Base-by-base conservation (phyloP, 768 basidiomycete species). In the Amanita molliuscula region DNA sequence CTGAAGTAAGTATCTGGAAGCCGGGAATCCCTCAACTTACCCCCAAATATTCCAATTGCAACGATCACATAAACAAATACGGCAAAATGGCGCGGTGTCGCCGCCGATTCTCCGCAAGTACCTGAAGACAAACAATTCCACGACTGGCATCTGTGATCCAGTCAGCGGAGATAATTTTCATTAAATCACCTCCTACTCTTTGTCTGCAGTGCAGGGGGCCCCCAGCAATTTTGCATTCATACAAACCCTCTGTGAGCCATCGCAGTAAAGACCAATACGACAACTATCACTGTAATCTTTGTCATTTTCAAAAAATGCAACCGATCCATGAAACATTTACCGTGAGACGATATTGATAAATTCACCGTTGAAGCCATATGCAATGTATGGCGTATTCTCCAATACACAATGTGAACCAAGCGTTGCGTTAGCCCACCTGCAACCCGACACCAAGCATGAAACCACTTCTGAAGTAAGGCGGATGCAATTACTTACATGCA, bases 281-380 rank as follows among this genome's bases (percentile, higher is more conserved):
- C 91, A 95, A 62, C 92, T 86, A 31, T 77, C 82, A 34, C 85
- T 85, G 56, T 31, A 34, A 26, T 40, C 34, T 34, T 36, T 9
- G 29, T 43, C 36, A n/a, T 20, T 16, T 25, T 21, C 18, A 33
- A 45, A 11, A 43, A 28, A 47, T 50, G 26, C 18, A 47, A 20
- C 6, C 16, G 13, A 48, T 6, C n/a, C 18, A 6, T 16, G 11
- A 16, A 3, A 21, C 18, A 61, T 70, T 28, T 58, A 87, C 89
- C 89, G 78, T 51, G 89, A 91, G 2, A 91, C 81, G 47, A 92
- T 81, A 62, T 88, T 79, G 41, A 85, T 74, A 54, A 82, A 88
- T 61, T 85, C 81, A 3, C 67, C 67, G 37, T 67, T 71, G 2
- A 71, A 58, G 0, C 76, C 71, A 59, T 88, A 90, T 0, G 78